Evolutionary conservation across 2,329 filamentous ascomycete genomes (phyloP), one percentile per base, ranked within the genome.

Genomic region (Fusarium burgessii): DNA sequence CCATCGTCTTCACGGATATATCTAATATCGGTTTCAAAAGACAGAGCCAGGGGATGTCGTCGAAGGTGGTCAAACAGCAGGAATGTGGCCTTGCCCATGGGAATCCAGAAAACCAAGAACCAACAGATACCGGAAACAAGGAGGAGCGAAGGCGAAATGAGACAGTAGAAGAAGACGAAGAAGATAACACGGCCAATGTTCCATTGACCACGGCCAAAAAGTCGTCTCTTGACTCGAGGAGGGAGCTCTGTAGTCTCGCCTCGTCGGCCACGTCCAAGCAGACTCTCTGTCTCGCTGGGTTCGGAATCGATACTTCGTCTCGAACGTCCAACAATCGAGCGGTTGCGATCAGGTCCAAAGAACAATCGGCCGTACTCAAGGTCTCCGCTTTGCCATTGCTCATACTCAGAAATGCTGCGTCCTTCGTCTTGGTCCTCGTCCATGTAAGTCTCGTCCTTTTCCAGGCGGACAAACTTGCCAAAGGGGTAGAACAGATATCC

Each of bases 331-430:
- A 98, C 86, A 55, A 98, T 90, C 10, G 94, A 97, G 57, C 93
- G 89, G 74, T 87, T 91, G 66, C 89, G 84, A 58, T 90, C 89
- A 6, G 96, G 96, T 0, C 96, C 97, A 79, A 99, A 99, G 84
- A 99, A 98, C 5, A 99, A 88, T 36, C 95, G 89, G 6, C 96
- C 96, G 79, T 98, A 94, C 81, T 99, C 96, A 36, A 99, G 88
- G 77, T 99, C 96, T 54, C 96, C 96, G 78, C 91, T 98, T 83
- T 99, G 96, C 96, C 96, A 99, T 82, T 97, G 94, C 80, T 99
- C 96, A 79, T 99, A 99, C 83, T 99, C 96, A 76, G 93, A 97
- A 77, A 99, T 98, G 83, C 95, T 98, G 77, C 96, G 90, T 23
- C 96, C 96, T 82, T 99, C 96, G 42, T 95, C 95, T 77, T 96